Percentiles rank a stretch among this genome's conserved stretches.
Evolutionary conservation across 2,329 filamentous ascomycete species (phyloP).

Genomic region (Corynespora cassiicola): DNA sequence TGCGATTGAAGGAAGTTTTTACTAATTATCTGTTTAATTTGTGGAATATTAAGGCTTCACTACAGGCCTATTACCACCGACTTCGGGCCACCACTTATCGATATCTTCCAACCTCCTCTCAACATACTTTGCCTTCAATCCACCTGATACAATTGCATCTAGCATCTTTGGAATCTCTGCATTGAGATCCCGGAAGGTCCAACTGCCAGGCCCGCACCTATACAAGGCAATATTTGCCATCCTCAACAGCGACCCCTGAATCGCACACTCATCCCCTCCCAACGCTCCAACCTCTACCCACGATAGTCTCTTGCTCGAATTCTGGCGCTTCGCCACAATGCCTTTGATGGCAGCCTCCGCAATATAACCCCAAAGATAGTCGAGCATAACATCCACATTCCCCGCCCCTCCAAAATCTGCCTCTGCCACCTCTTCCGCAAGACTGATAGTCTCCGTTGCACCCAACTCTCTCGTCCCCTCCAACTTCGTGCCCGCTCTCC

Average conservation of each 20-base stretch:
- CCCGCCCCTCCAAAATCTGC: conserved; percentile 57
- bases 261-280: conserved; percentile 10
- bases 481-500: conserved; percentile 54
- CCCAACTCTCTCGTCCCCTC: conserved; percentile 42
- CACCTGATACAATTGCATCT: conserved; percentile 10
- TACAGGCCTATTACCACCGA: too few species aligned
- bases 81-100: conserved; percentile 19
- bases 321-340: conserved; percentile 16
- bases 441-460: conserved; percentile 55
- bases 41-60: too few species aligned
- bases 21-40: too few species aligned
- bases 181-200: conserved; percentile 17
- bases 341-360: conserved; percentile 11
- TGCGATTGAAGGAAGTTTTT: too few species aligned
- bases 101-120: conserved; percentile 13
- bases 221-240: conserved; percentile 16
- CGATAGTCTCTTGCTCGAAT: conserved; percentile 18
- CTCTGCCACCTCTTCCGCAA: conserved; percentile 46
- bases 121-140: conserved; percentile 10
- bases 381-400: conserved; percentile 61
- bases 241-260: conserved; percentile 13
- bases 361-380: conserved; percentile 61
- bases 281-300: conserved; percentile 25
- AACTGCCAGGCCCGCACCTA: conserved; percentile 20
- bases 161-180: conserved; percentile 15